These are phyloP conservation scores for Pezizomycotina sp. DNA, from an alignment of 2,329 filamentous ascomycete genomes.

Conservation along the genomic window DNA sequence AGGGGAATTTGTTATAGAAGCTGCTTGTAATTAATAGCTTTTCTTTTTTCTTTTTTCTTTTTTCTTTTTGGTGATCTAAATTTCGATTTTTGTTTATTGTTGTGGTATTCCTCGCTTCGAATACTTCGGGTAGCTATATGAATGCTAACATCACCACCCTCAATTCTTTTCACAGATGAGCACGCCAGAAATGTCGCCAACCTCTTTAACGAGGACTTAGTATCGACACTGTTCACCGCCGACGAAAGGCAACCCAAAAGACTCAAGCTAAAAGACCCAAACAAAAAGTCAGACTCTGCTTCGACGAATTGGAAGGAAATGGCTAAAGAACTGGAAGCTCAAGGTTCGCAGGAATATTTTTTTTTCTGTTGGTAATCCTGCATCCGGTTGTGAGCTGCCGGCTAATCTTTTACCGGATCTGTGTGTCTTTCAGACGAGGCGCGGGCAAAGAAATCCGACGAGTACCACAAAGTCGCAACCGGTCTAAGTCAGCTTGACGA, in stretches of 20 bases:
- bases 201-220: slow-evolving; percentile 5
- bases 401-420: neutral
- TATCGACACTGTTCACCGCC: slow-evolving; percentile 13
- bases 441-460: neutral
- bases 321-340: slow-evolving; percentile 13
- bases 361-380: neutral
- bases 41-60: slow-evolving; percentile 2
- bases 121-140: too few species aligned
- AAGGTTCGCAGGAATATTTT: neutral
- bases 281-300: slow-evolving; percentile 8
- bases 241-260: slow-evolving; percentile 15
- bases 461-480: slow-evolving; percentile 6
- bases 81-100: neutral
- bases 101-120: slow-evolving; percentile 4
- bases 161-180: too few species aligned
- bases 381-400: neutral
- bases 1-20: too few species aligned
- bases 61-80: neutral
- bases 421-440: neutral
- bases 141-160: too few species aligned
- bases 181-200: slow-evolving; percentile 10
- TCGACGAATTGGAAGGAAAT: too few species aligned
- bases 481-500: slow-evolving; percentile 46
- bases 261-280: slow-evolving; percentile 5
- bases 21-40: slow-evolving; percentile 6